Base-by-base conservation (phyloP, 192 early-diverging fungal species). In the Umbelopsis sp. region DNA sequence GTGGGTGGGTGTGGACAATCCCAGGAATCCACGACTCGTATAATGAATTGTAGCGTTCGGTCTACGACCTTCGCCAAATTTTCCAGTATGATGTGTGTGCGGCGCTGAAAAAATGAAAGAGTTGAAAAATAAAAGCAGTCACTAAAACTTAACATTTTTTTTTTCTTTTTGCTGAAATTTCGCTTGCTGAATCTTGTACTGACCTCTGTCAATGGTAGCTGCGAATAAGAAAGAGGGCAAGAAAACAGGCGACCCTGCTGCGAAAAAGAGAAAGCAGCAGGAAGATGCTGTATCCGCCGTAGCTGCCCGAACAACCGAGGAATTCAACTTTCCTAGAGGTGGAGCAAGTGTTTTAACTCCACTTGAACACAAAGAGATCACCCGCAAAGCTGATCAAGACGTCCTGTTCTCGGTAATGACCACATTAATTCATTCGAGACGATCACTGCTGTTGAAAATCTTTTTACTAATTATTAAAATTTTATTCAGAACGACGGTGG, bases 261-360 rank as follows among this genome's bases (percentile, higher is more conserved):
- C 25, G 16, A 73, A 71, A 21, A 47, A 66, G 52, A 49, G 41
- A 68, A 45, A 44, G 72, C 38, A 71, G 44, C 52, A 73, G 72
- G 72, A 45, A 38, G 38, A 43, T 66, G 9, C 31, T 14, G 24
- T 24, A 20, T 62, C 56, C 25, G 62, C 70, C 22, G 78, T 77
- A 22, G 75, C 71, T 52, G 62, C 73, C 14, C 24, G 56, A 62
- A 62, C 56, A 2, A 75, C 78, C 24, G 80, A 83, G 22, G 85
- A 87, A 69, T 78, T 85, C 53, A 89, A 93, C 69, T 97, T 97
- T 74, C 94, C 94, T 52, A 89, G 95, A 70, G 95, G 95, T 51
- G 95, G 95, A 41, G 87, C 88, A 2, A 87, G 86, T 34, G 88
- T 84, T 9, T 81, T 95, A 73, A 94, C 95, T 20, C 90, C 95